Evolutionary conservation across 352 stramenopile species (phyloP).

Genomic region (Phytophthora citrophthora): DNA sequence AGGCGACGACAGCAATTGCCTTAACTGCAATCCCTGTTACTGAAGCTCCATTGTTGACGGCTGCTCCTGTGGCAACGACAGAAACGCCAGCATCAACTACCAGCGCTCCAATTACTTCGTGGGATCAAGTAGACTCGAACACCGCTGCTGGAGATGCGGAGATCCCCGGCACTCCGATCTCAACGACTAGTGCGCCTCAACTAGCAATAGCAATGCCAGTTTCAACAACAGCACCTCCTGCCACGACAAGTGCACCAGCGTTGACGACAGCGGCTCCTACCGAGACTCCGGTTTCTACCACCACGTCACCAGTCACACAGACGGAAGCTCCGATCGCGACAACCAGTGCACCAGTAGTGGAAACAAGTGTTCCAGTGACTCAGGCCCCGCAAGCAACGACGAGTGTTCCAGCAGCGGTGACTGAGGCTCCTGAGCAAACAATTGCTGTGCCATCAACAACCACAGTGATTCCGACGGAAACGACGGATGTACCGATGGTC

Average conservation of each 20-base stretch:
- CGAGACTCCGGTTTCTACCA: background rate
- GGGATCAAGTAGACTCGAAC: slow-evolving; percentile 18
- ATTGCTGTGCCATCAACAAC: background rate
- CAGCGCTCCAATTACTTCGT: slow-evolving; percentile 10
- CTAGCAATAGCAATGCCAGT: too few species aligned
- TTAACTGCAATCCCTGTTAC: background rate
- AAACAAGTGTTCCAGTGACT: background rate
- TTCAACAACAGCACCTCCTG: too few species aligned
- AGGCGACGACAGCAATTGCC: slow-evolving; percentile 3
- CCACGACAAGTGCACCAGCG: slow-evolving; percentile 3
- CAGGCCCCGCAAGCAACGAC: slow-evolving; percentile 16
- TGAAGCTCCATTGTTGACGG: background rate
- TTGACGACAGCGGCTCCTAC: slow-evolving; percentile 1
- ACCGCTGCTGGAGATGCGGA: slow-evolving; percentile 7
- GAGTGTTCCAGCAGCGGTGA: slow-evolving; percentile 48
- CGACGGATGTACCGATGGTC: slow-evolving; percentile 1
- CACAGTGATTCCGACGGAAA: background rate
- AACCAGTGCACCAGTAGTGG: background rate
- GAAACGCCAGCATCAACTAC: slow-evolving; percentile 2
- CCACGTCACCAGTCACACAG: background rate
- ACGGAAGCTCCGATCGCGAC: slow-evolving; percentile 2
- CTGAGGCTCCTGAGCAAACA: slow-evolving; percentile 7
- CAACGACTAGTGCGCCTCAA: too few species aligned
- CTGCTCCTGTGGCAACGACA: slow-evolving; percentile 1
- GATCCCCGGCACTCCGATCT: background rate